Evolutionary conservation across 306 rosid species (phyloP).

Genomic region (Styphnolobium japonicum): DNA sequence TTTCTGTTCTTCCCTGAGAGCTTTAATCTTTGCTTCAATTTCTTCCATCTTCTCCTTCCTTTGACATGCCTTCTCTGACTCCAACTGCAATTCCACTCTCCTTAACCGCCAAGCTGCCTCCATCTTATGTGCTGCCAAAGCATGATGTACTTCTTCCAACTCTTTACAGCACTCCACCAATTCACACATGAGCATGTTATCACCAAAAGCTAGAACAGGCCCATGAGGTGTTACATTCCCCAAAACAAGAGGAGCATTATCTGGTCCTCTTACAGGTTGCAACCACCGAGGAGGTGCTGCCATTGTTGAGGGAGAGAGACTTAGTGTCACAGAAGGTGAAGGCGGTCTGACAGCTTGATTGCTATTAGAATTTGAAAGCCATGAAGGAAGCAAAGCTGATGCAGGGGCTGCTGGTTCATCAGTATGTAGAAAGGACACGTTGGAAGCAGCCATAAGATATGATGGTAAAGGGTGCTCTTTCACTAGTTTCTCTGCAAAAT

Average conservation of each 20-base stretch:
- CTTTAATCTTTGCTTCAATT: conserved; percentile 77
- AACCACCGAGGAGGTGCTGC: conserved; percentile 77
- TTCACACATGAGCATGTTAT: conserved; percentile 61
- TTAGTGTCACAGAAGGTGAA: conserved; percentile 85
- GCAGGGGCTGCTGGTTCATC: conserved; percentile 54
- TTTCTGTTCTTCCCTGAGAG: conserved; percentile 78
- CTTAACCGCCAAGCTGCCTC: conserved; percentile 86
- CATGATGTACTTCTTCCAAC: conserved; percentile 83
- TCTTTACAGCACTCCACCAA: conserved; percentile 81
- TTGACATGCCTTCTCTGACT: conserved; percentile 76
- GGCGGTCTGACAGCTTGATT: conserved; percentile 53
- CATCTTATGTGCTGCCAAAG: conserved; percentile 82
- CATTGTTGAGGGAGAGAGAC: conserved; percentile 72
- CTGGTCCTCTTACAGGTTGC: conserved; percentile 74
- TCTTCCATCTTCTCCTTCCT: conserved; percentile 84
- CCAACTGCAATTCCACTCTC: conserved; percentile 86
- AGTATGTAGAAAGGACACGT: conserved; percentile 58
- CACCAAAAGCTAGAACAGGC: conserved; percentile 51
- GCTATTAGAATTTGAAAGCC: conserved; percentile 76
- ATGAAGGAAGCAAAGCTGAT: conserved; percentile 71
- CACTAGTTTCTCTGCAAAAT: conserved; percentile 71
- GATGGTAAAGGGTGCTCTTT: conserved; percentile 50
- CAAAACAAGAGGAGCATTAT: conserved; percentile 47
- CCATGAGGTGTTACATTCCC: conserved; percentile 56
- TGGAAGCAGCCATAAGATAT: conserved; percentile 75